Evolutionary conservation across 2,329 filamentous ascomycete species (phyloP), one percentile per base, ranked within the genome.

Genomic region (Ceratocystis alfenasii): DNA sequence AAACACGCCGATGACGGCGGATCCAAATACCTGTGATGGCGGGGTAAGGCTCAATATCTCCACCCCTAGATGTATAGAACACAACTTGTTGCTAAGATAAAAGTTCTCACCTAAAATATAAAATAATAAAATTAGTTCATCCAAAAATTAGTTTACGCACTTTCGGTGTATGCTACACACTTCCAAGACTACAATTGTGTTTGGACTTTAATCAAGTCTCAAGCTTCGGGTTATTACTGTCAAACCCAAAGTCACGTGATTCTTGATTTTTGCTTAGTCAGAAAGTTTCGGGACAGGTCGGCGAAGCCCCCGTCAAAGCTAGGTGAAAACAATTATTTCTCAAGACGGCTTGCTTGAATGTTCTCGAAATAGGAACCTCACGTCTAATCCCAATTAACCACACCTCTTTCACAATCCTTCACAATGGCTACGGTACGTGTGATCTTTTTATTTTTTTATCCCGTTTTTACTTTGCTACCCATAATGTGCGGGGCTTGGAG

Each of bases 341-440:
- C 62, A 44, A 53, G 62, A 15, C 10, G 36, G 36, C 36, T 62
- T 45, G 48, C 22, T 53, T 57, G 59, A 55, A 63, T 44, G 61
- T 53, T 53, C 48, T 65, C 25, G 60, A 61, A 65, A 65, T 62
- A 63, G 66, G 36, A 53, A 63, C 44, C 41, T 68, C 66, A 78
- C 76, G 74, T 78, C 80, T 77, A 77, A 41, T 41, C 76, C 72
- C 75, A 79, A 77, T 78, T 75, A 76, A 74, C 72, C 72, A 76
- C 73, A 76, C 74, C 74, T 41, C 10, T 73, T 74, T 75, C 48
- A 76, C 74, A 76, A 75, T 80, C 74, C 75, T 74, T 78, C 80
- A 86, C 79, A 81, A 87, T 87, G 85, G 84, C 83, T 77, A 81
- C 82, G 81, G 85, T 87, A 83, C 81, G 84, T 86, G 60, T 20